Evolutionary conservation across 2,329 filamentous ascomycete species (phyloP).

Genomic region (Endoconidiophora laricicola): DNA sequence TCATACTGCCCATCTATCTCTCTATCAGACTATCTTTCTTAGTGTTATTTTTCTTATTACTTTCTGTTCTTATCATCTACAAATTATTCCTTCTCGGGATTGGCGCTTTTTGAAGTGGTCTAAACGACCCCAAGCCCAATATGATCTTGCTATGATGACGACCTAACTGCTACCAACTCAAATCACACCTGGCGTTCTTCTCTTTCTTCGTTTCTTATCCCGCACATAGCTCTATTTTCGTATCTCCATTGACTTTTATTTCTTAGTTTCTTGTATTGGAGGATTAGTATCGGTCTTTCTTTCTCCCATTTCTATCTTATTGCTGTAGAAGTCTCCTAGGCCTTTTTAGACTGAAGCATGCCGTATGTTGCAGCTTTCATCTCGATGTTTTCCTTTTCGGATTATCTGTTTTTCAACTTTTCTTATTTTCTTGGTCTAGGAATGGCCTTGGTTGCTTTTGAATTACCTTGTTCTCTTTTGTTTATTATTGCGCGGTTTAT

Average conservation of each 20-base stretch:
- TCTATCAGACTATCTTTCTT: slow-evolving; percentile 10
- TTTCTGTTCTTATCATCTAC: slow-evolving; percentile 10
- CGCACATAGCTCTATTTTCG: slow-evolving; percentile 4
- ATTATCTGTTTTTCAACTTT: neutral
- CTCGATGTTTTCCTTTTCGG: neutral
- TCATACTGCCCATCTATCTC: slow-evolving; percentile 2
- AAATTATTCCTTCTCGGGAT: slow-evolving; percentile 4
- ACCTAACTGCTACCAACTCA: neutral
- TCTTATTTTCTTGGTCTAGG: neutral
- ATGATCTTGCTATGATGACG: slow-evolving; percentile 9
- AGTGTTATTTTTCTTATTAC: slow-evolving; percentile 8
- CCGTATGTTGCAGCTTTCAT: neutral
- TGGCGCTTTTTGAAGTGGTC: neutral
- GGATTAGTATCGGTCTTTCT: too few species aligned
- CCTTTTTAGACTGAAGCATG: too few species aligned
- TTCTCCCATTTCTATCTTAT: too few species aligned
- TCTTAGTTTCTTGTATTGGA: too few species aligned
- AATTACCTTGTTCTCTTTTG: neutral
- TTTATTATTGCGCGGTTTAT: neutral
- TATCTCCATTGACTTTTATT: neutral
- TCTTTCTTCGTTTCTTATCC: neutral
- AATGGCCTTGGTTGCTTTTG: neutral
- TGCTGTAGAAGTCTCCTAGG: too few species aligned
- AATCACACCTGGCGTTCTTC: neutral
- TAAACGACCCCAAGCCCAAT: neutral